A percentile compares a stretch with the other conserved stretches of the same genome.
Evolutionary conservation across 768 basidiomycete genomes (phyloP).

Genomic region (Lactarius akahatsu): DNA sequence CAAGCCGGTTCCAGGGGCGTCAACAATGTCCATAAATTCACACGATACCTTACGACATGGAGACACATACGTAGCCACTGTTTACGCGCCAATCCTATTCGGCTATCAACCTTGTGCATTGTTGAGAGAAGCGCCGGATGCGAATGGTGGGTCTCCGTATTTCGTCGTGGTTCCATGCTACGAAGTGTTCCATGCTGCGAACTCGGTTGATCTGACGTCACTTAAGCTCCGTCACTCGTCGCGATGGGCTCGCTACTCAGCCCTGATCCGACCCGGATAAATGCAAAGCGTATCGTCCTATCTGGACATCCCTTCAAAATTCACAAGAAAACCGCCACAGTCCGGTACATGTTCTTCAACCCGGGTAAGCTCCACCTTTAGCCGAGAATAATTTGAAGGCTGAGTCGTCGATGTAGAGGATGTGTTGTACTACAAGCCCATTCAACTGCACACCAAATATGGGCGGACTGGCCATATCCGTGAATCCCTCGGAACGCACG

Average conservation of each 20-base stretch:
- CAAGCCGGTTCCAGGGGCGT: conserved; percentile 85
- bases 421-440: conserved; percentile 87
- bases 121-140: conserved; percentile 64
- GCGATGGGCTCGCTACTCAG: conserved; percentile 86
- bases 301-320: conserved; percentile 97
- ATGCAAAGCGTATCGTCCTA: conserved; percentile 91
- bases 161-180: conserved; percentile 7
- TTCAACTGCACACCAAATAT: conserved; percentile 90
- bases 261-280: conserved; percentile 87
- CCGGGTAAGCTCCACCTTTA: conserved; percentile 47
- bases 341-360: conserved; percentile 99
- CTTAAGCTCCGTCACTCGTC: conserved; percentile 74
- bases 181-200: background rate
- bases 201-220: conserved; percentile 15
- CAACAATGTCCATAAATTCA: conserved; percentile 98
- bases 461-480: conserved; percentile 87
- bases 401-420: conserved; percentile 53
- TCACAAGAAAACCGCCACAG: conserved; percentile 94
- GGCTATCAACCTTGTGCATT: conserved; percentile 81
- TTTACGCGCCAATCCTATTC: conserved; percentile 86
- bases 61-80: conserved; percentile 75
- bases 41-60: conserved; percentile 90
- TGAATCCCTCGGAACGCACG: conserved; percentile 94
- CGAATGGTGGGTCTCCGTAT: conserved; percentile 51
- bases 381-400: conserved; percentile 9